Percentiles rank a stretch among this genome's conserved stretches.
These are phyloP conservation scores for sunflower (Helianthus annuus) DNA, from an alignment of 129 eudicot genomes.

Conservation along the genomic window HanXRQr2.0-SUNRISE NC_035441.2:61930219-61930718, in stretches of 20 bases:
- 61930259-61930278: conserved; percentile 44
- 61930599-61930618: conserved; percentile 44
- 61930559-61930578: conserved; percentile 11
- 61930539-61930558: conserved; percentile 52
- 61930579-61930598: conserved; percentile 41
- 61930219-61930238: conserved; percentile 48
- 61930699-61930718: conserved; percentile 45
- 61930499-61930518: conserved; percentile 35
- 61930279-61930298: conserved; percentile 41
- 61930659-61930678: conserved; percentile 29
- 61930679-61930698: conserved; percentile 60
- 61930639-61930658: conserved; percentile 39
- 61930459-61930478: conserved; percentile 46
- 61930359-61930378: conserved; percentile 48
- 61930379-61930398: conserved; percentile 57
- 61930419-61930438: conserved; percentile 51
- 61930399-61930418: conserved; percentile 83
- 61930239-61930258: conserved; percentile 55
- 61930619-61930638: conserved; percentile 32
- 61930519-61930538: conserved; percentile 57
- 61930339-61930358: conserved; percentile 41
- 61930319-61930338: conserved; percentile 38
- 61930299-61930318: conserved; percentile 45
- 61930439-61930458: conserved; percentile 44
- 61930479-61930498: conserved; percentile 40